These are phyloP conservation scores for Yamadazyma diddensiae DNA, from an alignment of 1,139 yeast species.

Conservation along the genomic window DNA sequence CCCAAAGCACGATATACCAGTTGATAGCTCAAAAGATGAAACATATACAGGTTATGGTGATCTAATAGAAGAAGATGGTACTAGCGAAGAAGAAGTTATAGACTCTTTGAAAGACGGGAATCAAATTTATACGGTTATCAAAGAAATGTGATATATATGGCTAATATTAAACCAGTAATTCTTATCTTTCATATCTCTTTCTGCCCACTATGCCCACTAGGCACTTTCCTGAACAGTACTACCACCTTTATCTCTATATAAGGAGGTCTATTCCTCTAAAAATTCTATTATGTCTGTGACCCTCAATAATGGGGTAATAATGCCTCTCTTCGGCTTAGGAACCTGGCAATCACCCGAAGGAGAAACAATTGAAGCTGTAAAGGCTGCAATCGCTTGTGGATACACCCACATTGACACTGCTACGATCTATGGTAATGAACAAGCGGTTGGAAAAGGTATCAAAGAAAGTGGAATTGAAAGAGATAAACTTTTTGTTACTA, in stretches of 20 bases:
- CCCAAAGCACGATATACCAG: constrained; percentile 8
- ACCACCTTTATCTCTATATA: background rate
- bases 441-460: constrained; percentile 32
- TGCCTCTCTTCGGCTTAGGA: constrained; percentile 21
- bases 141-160: too few relatives aligned
- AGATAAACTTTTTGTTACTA: constrained; percentile 39
- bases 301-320: constrained; percentile 14
- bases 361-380: constrained; percentile 16
- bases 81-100: constrained; percentile 58
- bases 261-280: background rate
- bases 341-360: constrained; percentile 20
- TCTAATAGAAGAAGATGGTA: background rate
- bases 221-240: too few relatives aligned
- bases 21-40: constrained; percentile 3
- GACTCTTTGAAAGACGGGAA: constrained; percentile 64
- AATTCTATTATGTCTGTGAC: constrained; percentile 2
- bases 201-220: too few relatives aligned
- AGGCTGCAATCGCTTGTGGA: constrained; percentile 48
- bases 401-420: constrained; percentile 57
- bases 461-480: constrained; percentile 43
- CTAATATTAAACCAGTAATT: too few relatives aligned
- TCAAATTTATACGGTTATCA: background rate
- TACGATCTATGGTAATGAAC: constrained; percentile 54
- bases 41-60: constrained; percentile 5
- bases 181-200: too few relatives aligned